Base-by-base conservation (phyloP, 2,329 filamentous ascomycete species). In the Cytospora leucostoma region DNA sequence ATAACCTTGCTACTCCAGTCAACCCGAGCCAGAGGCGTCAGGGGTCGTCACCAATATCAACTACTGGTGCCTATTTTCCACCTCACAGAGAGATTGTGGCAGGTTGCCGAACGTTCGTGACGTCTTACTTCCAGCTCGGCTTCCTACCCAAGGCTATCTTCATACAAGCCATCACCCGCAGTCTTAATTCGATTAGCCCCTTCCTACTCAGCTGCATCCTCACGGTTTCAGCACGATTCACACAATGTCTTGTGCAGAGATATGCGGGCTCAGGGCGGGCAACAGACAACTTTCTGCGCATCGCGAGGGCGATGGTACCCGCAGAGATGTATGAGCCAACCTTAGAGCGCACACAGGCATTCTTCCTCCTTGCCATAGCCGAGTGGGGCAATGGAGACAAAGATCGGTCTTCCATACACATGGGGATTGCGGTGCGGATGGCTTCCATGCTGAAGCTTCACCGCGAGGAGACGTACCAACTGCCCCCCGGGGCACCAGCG, bases 341-440 rank as follows among this genome's bases (percentile, higher is more conserved):
- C 7, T 68, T 74, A 12, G 72, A 74, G 56, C 64, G 66, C 10
- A 71, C 71, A 13, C 71, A 75, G 58, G 70, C 64, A 15, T 74
- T 75, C 64, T 75, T 75, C 55, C 69, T 75, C 7, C 59, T 74
- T 19, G 68, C 68, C 55, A 74, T 75, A 27, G 69, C 74, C 3
- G 70, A 74, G 47, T 75, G 74, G 73, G 74, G 73, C 3, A 71
- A 74, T 38, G 72, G 71, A 8, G 73, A 74, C 40, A 71, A 68
- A 49, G 67, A 74, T 35, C 66, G 71, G 17, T 73, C 71, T 50
- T 66, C 69, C 59, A 74, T 75, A 40, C 69, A 76, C 53, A 77
- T 77, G 75, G 75, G 74, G 15, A 70, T 77, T 40, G 75, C 75
- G 7, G 71, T 77, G 5, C 64, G 73, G 8, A 73, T 77, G 72